phyloP scores from a whole-genome alignment of 805 yeast species.

The Starmerella davenportii region DNA sequence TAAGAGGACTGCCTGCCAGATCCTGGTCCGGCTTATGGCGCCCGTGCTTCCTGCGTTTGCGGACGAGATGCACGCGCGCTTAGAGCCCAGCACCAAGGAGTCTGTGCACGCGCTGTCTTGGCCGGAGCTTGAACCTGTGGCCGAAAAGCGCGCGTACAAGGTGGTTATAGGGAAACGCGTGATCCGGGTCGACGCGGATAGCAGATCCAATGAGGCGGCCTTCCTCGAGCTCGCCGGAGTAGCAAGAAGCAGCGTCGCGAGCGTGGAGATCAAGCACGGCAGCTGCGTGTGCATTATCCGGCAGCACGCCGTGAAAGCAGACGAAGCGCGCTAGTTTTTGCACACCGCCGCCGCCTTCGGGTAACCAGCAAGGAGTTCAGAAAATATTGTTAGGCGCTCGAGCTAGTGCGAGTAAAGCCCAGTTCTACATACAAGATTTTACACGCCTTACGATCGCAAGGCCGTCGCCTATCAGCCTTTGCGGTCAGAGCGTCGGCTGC shows the following conservation, averaged over 20 bases:
- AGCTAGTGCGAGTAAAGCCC: no score
- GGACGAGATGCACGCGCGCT: conserved; percentile 62
- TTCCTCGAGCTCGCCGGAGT: neutral
- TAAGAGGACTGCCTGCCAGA: conserved; percentile 19
- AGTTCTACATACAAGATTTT: no score
- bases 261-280: neutral
- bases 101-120: conserved; percentile 44
- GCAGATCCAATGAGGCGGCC: neutral
- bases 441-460: no score
- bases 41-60: conserved; percentile 70
- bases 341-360: no score
- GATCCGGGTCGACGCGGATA: neutral
- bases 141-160: conserved; percentile 29
- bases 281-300: no score
- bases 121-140: conserved; percentile 34
- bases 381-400: no score
- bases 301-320: no score
- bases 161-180: conserved; percentile 30
- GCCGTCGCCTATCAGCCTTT: no score
- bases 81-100: conserved; percentile 25
- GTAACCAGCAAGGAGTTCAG: no score
- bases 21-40: conserved; percentile 43
- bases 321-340: no score
- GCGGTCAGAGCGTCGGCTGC: conserved; percentile 13
- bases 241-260: neutral